Evolutionary conservation across 192 early-diverging fungal genomes (phyloP).

Genomic region (Entomortierella lignicola): DNA sequence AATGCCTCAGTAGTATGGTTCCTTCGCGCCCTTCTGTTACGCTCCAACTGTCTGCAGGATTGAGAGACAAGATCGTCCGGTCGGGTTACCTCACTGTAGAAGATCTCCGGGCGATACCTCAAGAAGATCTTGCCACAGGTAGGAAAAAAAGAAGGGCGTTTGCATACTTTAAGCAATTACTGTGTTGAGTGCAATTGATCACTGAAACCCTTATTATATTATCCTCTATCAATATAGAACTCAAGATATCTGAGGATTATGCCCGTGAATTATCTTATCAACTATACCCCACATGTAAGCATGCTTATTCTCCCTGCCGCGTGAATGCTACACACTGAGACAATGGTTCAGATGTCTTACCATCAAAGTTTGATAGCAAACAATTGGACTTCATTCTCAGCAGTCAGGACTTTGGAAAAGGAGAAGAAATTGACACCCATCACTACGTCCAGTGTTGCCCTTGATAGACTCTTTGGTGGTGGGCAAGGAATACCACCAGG

Average conservation of each 20-base stretch:
- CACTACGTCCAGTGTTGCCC: constrained; percentile 25
- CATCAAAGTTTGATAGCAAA: too few relatives aligned
- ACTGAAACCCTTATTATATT: not conserved
- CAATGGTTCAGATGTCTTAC: too few relatives aligned
- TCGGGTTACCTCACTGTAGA: constrained; percentile 37
- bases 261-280: constrained; percentile 12
- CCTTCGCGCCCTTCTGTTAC: constrained; percentile 38
- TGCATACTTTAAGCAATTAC: too few relatives aligned
- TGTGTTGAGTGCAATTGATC: too few relatives aligned
- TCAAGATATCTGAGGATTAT: constrained; percentile 21
- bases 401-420: constrained; percentile 12
- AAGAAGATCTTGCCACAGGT: constrained; percentile 16
- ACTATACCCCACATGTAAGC: constrained; percentile 17
- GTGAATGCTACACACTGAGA: too few relatives aligned
- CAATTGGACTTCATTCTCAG: constrained; percentile 8
- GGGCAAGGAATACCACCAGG: constrained; percentile 22
- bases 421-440: constrained; percentile 24
- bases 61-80: constrained; percentile 26
- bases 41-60: constrained; percentile 17
- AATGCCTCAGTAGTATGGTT: constrained; percentile 2
- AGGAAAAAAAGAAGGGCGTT: not conserved
- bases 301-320: not conserved
- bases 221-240: constrained; percentile 4
- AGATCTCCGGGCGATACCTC: constrained; percentile 19
- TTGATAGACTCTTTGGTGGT: constrained; percentile 35